Evolutionary conservation across 164 flowering plant genomes (phyloP).

Genomic region (Chimonanthus salicifolius): DNA sequence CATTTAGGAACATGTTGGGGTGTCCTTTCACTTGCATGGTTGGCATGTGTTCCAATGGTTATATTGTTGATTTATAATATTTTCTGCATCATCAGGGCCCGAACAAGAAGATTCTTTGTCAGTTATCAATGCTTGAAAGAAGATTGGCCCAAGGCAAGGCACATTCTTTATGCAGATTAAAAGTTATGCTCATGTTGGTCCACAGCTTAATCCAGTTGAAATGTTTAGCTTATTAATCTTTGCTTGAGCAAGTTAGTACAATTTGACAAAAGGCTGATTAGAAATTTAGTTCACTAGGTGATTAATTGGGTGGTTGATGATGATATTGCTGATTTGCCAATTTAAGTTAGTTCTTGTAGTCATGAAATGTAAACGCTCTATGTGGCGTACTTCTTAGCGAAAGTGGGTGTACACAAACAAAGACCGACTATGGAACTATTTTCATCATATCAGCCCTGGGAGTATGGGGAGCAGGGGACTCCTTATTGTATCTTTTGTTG

Average conservation of each 20-base stretch:
- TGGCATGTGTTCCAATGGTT: background rate
- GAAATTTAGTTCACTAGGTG: background rate
- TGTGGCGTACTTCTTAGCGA: background rate
- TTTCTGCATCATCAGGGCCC: conserved; percentile 49
- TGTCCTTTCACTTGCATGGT: background rate
- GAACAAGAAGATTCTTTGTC: conserved; percentile 72
- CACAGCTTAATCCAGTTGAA: background rate
- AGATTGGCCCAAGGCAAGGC: conserved; percentile 77
- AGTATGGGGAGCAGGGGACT: too few species aligned
- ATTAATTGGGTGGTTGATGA: background rate
- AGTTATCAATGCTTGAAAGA: conserved; percentile 90
- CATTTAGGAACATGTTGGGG: background rate
- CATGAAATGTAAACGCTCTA: too few species aligned
- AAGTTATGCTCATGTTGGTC: background rate
- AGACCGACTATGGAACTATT: too few species aligned
- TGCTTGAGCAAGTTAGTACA: background rate
- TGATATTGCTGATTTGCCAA: background rate
- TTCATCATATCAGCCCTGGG: too few species aligned
- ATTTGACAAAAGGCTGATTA: background rate
- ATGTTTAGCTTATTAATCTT: conserved; percentile 2
- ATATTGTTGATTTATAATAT: background rate
- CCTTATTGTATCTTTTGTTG: too few species aligned
- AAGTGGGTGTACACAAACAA: too few species aligned
- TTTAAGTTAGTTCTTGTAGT: background rate
- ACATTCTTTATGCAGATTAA: conserved; percentile 4